Evolutionary conservation across 192 early-diverging fungal genomes (phyloP), one percentile per base, ranked within the genome.

Genomic region (Backusella westeae): DNA sequence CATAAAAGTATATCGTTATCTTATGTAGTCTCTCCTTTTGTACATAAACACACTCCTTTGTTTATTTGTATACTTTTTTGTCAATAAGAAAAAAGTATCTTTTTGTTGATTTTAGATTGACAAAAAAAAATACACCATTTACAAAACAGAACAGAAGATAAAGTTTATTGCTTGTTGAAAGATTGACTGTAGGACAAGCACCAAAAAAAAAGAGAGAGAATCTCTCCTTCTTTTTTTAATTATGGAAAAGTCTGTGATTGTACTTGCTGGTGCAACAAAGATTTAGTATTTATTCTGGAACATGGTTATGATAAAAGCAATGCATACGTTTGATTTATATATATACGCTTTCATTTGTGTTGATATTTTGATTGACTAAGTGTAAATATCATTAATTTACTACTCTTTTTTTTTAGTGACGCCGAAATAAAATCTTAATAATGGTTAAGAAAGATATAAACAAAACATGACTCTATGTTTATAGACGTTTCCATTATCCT

Each of bases 181-280:
- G 56, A 63, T 63, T 63, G 23, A 63, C 21, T 63, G 56, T 26
- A 12, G 21, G 56, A 63, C 56, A 63, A 63, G 2, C 38, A 39
- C 9, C 23, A 26, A 26, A 12, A 56, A 23, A 10, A 56, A 23
- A 56, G 15, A 56, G 8, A 23, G 8, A 56, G 53, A 9, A 1
- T 56, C 26, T 63, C 26, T 63, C 26, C 23, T 59, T 44, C 42
- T 63, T 63, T 63, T 63, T 63, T 63, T 49, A 49, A 49, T 49
- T 49, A 49, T 63, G 56, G 56, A 23, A 63, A 63, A 63, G 56
- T 63, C 56, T 63, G 56, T 63, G 56, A 63, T 63, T 63, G 9
- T 23, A 63, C 21, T 29, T 21, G 46, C 29, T 63, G 56, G 21
- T 63, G 56, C 21, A 63, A 63, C 56, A 2, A 26, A n/a, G n/a